Evolutionary conservation across 768 basidiomycete genomes (phyloP).

Genomic region (Panaeolus cyanescens): DNA sequence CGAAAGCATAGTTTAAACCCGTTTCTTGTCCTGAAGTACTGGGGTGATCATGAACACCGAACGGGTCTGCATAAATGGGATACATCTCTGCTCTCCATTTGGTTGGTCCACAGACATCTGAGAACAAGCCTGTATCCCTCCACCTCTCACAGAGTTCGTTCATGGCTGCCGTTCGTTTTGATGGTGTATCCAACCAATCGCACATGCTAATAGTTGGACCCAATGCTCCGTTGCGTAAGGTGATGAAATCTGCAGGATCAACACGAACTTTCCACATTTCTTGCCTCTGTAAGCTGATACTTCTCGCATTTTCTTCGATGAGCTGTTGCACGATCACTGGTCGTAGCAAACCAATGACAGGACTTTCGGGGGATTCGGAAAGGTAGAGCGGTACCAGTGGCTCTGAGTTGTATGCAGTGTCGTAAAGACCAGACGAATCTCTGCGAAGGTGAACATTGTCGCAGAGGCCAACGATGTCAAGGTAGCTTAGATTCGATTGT

Average conservation of each 20-base stretch:
- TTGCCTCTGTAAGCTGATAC: conserved; percentile 21
- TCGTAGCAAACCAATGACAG: conserved; percentile 63
- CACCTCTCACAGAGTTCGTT: conserved; percentile 72
- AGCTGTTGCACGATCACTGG: conserved; percentile 59
- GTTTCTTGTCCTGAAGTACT: conserved; percentile 30
- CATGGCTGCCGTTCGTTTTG: conserved; percentile 62
- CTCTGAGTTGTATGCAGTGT: conserved; percentile 32
- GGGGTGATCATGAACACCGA: conserved; percentile 56
- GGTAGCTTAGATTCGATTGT: conserved; percentile 40
- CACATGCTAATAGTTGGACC: conserved; percentile 53
- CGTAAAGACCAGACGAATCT: conserved; percentile 23
- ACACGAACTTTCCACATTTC: conserved; percentile 43
- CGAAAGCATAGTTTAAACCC: conserved; percentile 71
- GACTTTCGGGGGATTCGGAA: conserved; percentile 46
- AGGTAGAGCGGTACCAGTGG: conserved; percentile 59
- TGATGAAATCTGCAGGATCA: conserved; percentile 27
- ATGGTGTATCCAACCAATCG: conserved; percentile 50
- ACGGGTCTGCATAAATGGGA: conserved; percentile 70
- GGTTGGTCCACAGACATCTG: conserved; percentile 65
- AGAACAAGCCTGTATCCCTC: conserved; percentile 65
- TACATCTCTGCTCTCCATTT: conserved; percentile 92
- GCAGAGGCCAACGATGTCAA: conserved; percentile 68
- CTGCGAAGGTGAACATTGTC: conserved; percentile 61
- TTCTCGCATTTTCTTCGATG: conserved; percentile 46
- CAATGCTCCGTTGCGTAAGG: conserved; percentile 22